Conservation (phyloP, 2,329 filamentous ascomycete species). For the Fusarium dlaminii region DNA sequence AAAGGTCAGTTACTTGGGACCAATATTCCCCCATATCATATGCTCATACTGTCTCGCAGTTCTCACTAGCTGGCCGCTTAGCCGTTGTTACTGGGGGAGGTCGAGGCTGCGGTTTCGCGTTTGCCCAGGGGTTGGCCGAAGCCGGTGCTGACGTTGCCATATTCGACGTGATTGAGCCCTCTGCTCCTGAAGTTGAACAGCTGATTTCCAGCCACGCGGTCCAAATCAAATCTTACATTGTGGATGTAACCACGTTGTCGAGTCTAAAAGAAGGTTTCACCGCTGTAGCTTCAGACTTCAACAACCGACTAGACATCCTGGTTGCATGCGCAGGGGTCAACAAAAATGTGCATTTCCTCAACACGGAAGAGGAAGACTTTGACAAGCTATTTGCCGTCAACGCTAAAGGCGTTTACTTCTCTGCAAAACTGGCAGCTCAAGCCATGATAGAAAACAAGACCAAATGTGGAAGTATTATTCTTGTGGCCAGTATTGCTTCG, state of each 20-base stretch:
- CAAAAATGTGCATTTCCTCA: constrained; percentile 68
- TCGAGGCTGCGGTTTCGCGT: constrained; percentile 69
- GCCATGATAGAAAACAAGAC: constrained; percentile 62
- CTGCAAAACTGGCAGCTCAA: constrained; percentile 59
- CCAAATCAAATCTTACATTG: constrained; percentile 61
- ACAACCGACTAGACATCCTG: constrained; percentile 62
- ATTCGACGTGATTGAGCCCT: constrained; percentile 64
- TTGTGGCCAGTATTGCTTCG: constrained; percentile 63
- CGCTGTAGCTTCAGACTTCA: constrained; percentile 54
- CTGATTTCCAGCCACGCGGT: constrained; percentile 51
- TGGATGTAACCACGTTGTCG: constrained; percentile 56
- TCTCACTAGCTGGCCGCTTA: constrained; percentile 58
- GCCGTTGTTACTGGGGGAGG: constrained; percentile 61
- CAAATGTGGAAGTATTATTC: constrained; percentile 60
- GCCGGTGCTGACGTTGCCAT: constrained; percentile 68
- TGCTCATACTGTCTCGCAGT: constrained; percentile 37
- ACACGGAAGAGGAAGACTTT: constrained; percentile 70
- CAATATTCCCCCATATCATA: background rate
- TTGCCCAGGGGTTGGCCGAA: constrained; percentile 64
- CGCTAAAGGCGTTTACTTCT: constrained; percentile 71
- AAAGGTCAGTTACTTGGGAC: background rate
- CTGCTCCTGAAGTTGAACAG: constrained; percentile 58
- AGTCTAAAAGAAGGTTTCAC: constrained; percentile 61
- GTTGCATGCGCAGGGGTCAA: constrained; percentile 68
- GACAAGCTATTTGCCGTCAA: constrained; percentile 72